A percentile compares a stretch with the other conserved stretches of the same genome.
Evolutionary conservation across 768 basidiomycete species (phyloP).

Genomic region (Lactarius evosmus): DNA sequence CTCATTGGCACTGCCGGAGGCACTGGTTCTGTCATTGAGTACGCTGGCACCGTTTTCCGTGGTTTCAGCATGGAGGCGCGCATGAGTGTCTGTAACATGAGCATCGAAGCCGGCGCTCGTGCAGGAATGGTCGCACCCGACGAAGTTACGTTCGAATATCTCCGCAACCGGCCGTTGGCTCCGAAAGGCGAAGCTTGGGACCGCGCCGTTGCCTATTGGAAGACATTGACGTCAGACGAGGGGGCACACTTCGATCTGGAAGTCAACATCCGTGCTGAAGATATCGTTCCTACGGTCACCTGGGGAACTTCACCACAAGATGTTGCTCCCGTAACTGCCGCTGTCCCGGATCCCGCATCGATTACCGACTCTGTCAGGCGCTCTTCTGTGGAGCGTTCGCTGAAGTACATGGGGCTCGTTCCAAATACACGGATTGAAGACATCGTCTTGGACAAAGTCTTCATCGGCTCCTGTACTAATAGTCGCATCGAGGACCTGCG

Average conservation of each 20-base stretch:
- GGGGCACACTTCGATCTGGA: slow-evolving; percentile 58
- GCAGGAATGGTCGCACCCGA: slow-evolving; percentile 68
- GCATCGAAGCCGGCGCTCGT: slow-evolving; percentile 62
- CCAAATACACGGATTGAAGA: slow-evolving; percentile 54
- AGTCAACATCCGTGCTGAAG: slow-evolving; percentile 55
- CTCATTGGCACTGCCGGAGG: slow-evolving; percentile 63
- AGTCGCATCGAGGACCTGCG: slow-evolving; percentile 64
- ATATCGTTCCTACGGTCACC: slow-evolving; percentile 61
- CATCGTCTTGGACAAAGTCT: slow-evolving; percentile 61
- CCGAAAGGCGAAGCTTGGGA: slow-evolving; percentile 61
- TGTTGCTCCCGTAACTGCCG: slow-evolving; percentile 54
- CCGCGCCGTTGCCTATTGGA: slow-evolving; percentile 57
- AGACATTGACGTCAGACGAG: slow-evolving; percentile 51
- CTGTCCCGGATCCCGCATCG: slow-evolving; percentile 50
- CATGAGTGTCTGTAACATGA: slow-evolving; percentile 65
- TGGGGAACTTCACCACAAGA: slow-evolving; percentile 69
- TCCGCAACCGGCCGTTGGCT: slow-evolving; percentile 55
- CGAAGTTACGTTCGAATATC: slow-evolving; percentile 58
- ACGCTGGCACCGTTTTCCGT: slow-evolving; percentile 54
- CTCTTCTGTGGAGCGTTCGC: slow-evolving; percentile 47
- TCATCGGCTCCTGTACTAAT: slow-evolving; percentile 69
- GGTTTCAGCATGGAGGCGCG: slow-evolving; percentile 60
- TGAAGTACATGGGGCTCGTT: slow-evolving; percentile 60
- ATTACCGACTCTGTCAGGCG: slow-evolving; percentile 46
- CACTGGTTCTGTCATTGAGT: slow-evolving; percentile 63